Conservation (phyloP, 192 early-diverging fungal genomes). For the Backusella australiensis region DNA sequence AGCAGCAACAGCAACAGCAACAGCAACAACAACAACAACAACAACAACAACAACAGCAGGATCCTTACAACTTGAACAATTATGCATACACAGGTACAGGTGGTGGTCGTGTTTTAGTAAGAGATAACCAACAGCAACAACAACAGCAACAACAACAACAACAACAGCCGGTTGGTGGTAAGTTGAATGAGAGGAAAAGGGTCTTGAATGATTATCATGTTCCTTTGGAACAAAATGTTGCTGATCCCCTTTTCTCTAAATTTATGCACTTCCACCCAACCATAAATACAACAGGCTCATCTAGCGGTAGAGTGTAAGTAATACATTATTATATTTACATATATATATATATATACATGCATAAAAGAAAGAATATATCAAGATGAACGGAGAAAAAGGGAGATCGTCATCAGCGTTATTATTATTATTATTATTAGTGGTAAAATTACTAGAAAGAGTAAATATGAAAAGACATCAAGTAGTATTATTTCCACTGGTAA, state of each 20-base stretch:
- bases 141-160: neutral
- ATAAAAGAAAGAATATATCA: neutral
- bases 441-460: neutral
- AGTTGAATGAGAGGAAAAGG: constrained; percentile 1
- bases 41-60: constrained; percentile 8
- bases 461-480: neutral
- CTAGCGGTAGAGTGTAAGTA: constrained; percentile 28
- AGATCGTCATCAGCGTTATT: too few relatives aligned
- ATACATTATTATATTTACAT: neutral
- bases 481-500: neutral
- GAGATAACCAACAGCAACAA: constrained; percentile 19
- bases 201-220: neutral
- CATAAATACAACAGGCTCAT: constrained; percentile 12
- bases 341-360: neutral
- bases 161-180: neutral
- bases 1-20: constrained; percentile 14
- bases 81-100: constrained; percentile 16
- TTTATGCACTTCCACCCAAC: constrained; percentile 11
- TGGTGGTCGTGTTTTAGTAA: constrained; percentile 17
- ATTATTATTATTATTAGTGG: neutral
- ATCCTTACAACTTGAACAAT: neutral
- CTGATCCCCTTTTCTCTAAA: constrained; percentile 20
- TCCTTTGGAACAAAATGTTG: constrained; percentile 10
- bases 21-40: constrained; percentile 26
- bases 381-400: too few relatives aligned